Conservation (phyloP, 352 stramenopile genomes). For the Globisporangium spinosum region DNA sequence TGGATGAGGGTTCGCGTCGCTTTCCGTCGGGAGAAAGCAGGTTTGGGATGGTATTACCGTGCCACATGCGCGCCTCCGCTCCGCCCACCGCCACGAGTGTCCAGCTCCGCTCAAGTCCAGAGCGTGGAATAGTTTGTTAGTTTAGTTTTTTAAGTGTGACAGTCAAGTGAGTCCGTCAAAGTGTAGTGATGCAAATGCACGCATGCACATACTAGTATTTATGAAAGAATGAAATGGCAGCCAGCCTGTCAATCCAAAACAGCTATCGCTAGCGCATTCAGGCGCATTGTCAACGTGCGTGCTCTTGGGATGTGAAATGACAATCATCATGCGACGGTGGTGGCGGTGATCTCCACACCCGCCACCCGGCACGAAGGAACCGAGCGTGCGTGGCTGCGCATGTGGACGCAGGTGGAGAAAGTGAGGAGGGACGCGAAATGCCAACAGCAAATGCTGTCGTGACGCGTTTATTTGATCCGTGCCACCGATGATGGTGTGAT, state of each 20-base stretch:
- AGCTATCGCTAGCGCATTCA: not conserved
- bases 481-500: not conserved
- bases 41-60: not conserved
- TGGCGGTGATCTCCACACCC: too few species aligned
- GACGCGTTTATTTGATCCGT: not conserved
- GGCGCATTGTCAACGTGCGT: too few species aligned
- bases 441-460: not conserved
- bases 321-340: not conserved
- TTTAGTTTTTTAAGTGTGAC: not conserved
- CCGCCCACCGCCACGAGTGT: too few species aligned
- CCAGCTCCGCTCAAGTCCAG: not conserved
- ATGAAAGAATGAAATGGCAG: not conserved
- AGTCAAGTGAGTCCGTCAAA: not conserved
- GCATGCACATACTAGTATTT: not conserved
- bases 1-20: not conserved
- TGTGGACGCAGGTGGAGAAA: not conserved
- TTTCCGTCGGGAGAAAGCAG: slow-evolving; percentile 12
- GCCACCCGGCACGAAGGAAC: not conserved
- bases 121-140: not conserved
- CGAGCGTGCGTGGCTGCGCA: not conserved
- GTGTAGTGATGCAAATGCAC: not conserved
- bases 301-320: not conserved
- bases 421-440: not conserved
- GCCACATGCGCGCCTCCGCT: too few species aligned
- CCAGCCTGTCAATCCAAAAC: not conserved